Percentiles rank a stretch among this genome's conserved stretches.
Evolutionary conservation across 169 alveolate genomes (phyloP).

Genomic region (Plasmodium chabaudi): DNA sequence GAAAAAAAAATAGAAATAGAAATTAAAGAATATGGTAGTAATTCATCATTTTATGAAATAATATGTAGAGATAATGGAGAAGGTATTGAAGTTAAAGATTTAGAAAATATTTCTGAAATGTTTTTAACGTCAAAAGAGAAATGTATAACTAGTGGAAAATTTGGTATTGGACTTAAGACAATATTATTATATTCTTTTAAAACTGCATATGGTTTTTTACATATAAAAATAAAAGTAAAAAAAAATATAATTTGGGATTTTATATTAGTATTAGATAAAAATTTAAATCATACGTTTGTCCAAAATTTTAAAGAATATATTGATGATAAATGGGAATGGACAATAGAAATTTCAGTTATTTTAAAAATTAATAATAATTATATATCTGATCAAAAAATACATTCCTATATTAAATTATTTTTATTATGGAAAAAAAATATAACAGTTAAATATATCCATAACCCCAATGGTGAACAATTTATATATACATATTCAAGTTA

Average conservation of each 20-base stretch:
- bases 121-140: constrained; percentile 75
- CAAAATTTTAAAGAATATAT: constrained; percentile 74
- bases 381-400: constrained; percentile 45
- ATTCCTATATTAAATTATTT: constrained; percentile 47
- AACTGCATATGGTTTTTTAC: constrained; percentile 77
- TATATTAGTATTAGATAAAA: constrained; percentile 69
- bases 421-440: constrained; percentile 74
- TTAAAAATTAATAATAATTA: constrained; percentile 53
- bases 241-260: constrained; percentile 76
- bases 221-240: constrained; percentile 60
- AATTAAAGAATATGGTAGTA: constrained; percentile 46
- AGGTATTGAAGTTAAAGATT: constrained; percentile 62
- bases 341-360: constrained; percentile 73
- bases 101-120: constrained; percentile 72
- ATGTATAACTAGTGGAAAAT: constrained; percentile 65
- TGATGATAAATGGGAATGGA: constrained; percentile 65
- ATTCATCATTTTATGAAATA: constrained; percentile 61
- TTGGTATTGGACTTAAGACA: constrained; percentile 75
- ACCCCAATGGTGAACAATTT: constrained; percentile 12
- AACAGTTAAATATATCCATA: constrained; percentile 23
- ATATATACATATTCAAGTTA: constrained; percentile 21
- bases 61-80: constrained; percentile 77
- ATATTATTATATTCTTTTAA: constrained; percentile 61
- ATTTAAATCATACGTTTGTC: constrained; percentile 71
- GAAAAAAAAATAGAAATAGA: constrained; percentile 48